These are phyloP conservation scores for Botrytis sinoallii DNA, from an alignment of 2,329 filamentous ascomycete species.

Conservation along the genomic window DNA sequence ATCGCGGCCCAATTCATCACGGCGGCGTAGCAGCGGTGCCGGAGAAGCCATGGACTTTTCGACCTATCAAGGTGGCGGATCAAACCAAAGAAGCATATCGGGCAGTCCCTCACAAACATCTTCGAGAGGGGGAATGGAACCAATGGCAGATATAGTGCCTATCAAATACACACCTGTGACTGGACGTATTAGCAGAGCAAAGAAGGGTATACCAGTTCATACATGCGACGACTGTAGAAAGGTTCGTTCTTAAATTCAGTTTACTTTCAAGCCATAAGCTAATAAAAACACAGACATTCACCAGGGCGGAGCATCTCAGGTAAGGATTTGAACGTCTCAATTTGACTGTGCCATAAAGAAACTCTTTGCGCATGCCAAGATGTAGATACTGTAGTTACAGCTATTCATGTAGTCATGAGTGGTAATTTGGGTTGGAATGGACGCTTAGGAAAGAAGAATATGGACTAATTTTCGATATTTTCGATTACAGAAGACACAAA, in stretches of 20 bases:
- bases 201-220: constrained; percentile 39
- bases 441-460: neutral
- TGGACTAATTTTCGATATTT: neutral
- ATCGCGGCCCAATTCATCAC: constrained; percentile 24
- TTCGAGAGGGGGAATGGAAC: constrained; percentile 29
- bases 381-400: neutral
- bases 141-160: constrained; percentile 29
- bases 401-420: neutral
- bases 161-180: constrained; percentile 40
- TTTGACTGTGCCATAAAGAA: neutral
- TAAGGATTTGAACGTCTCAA: constrained; percentile 33
- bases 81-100: constrained; percentile 28
- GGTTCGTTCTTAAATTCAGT: constrained; percentile 22
- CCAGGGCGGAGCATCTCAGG: constrained; percentile 61
- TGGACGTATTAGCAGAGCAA: constrained; percentile 37
- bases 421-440: neutral
- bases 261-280: constrained; percentile 17
- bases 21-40: constrained; percentile 31
- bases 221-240: constrained; percentile 37
- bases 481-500: constrained; percentile 52
- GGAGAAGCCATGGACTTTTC: constrained; percentile 33
- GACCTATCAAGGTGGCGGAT: constrained; percentile 27
- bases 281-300: constrained; percentile 51
- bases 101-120: constrained; percentile 31
- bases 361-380: neutral